Conservation (phyloP, 495 filamentous ascomycete genomes). For the Apiosordaria backusii region DNA sequence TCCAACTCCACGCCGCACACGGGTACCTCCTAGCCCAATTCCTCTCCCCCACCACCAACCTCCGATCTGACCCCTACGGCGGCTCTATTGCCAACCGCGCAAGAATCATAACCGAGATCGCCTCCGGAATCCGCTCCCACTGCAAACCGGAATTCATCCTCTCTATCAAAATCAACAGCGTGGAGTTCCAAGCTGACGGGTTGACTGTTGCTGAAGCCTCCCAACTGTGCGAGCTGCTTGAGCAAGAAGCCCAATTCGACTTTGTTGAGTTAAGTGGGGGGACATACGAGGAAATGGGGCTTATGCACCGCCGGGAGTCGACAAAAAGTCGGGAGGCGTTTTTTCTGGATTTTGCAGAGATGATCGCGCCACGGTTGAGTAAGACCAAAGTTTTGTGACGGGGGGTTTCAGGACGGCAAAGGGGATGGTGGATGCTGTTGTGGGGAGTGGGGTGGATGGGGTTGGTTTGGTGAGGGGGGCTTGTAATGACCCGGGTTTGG, state of each 20-base stretch:
- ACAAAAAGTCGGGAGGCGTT: constrained; percentile 59
- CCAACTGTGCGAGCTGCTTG: constrained; percentile 52
- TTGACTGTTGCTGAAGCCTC: constrained; percentile 55
- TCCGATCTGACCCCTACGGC: constrained; percentile 60
- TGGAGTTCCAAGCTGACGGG: constrained; percentile 61
- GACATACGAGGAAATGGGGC: constrained; percentile 56
- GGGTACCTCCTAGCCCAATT: constrained; percentile 73
- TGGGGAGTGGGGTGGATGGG: constrained; percentile 57
- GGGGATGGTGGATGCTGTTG: constrained; percentile 55
- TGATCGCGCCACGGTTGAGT: constrained; percentile 51
- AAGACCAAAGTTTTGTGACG: constrained; percentile 57
- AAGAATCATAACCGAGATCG: constrained; percentile 53
- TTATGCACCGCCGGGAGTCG: constrained; percentile 51
- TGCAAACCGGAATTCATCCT: constrained; percentile 51
- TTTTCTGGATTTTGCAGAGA: constrained; percentile 63
- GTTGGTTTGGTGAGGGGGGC: constrained; percentile 54
- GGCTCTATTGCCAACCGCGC: constrained; percentile 55
- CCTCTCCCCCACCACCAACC: constrained; percentile 57
- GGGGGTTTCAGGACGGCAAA: constrained; percentile 58
- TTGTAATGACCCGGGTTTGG: constrained; percentile 50
- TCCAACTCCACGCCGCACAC: constrained; percentile 55
- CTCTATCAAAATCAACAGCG: constrained; percentile 64
- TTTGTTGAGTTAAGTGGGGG: constrained; percentile 64
- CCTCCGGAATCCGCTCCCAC: constrained; percentile 45
- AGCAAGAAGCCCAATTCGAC: constrained; percentile 52